A percentile compares a stretch with the other conserved stretches of the same genome.
These are phyloP conservation scores for Thalassiosira delicatula DNA, from an alignment of 352 stramenopile genomes.

Conservation along the genomic window DNA sequence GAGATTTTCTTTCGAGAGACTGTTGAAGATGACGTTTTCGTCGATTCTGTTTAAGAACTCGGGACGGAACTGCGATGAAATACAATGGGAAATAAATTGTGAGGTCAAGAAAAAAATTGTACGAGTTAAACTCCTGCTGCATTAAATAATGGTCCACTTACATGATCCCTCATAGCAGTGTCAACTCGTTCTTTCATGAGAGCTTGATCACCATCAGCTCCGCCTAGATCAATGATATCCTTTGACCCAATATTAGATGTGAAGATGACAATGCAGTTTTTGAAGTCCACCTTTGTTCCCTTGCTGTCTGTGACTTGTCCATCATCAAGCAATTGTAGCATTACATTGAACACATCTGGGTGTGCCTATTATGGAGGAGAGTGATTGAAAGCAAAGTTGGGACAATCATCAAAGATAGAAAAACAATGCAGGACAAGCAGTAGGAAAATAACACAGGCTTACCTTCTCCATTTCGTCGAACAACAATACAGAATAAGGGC, in stretches of 20 bases:
- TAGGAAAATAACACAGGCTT: too few species aligned
- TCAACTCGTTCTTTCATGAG: too few species aligned
- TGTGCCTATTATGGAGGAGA: slow-evolving; percentile 18
- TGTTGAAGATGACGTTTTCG: slow-evolving; percentile 97
- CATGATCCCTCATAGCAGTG: too few species aligned
- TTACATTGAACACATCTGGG: slow-evolving; percentile 95
- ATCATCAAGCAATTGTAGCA: slow-evolving; percentile 92
- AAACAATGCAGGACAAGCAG: too few species aligned
- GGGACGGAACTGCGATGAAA: slow-evolving; percentile 92
- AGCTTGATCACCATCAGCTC: slow-evolving; percentile 63
- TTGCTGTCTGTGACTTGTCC: slow-evolving; percentile 91
- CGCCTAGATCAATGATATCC: slow-evolving; percentile 86
- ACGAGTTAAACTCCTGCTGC: slow-evolving; percentile 41
- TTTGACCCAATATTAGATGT: slow-evolving; percentile 96
- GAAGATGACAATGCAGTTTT: slow-evolving; percentile 97
- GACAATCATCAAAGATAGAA: too few species aligned
- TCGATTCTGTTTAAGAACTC: slow-evolving; percentile 98
- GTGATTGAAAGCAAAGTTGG: too few species aligned
- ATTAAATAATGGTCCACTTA: slow-evolving; percentile 5
- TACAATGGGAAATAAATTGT: slow-evolving; percentile 84
- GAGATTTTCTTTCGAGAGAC: slow-evolving; percentile 89
- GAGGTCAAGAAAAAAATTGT: too few species aligned
- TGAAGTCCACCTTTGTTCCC: slow-evolving; percentile 93
- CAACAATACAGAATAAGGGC: slow-evolving; percentile 94
- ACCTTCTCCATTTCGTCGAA: slow-evolving; percentile 99